A percentile compares a stretch with the other conserved stretches of the same genome.
Conservation (phyloP, 129 eudicot genomes). For the Gnaphalium uliginosum region DNA sequence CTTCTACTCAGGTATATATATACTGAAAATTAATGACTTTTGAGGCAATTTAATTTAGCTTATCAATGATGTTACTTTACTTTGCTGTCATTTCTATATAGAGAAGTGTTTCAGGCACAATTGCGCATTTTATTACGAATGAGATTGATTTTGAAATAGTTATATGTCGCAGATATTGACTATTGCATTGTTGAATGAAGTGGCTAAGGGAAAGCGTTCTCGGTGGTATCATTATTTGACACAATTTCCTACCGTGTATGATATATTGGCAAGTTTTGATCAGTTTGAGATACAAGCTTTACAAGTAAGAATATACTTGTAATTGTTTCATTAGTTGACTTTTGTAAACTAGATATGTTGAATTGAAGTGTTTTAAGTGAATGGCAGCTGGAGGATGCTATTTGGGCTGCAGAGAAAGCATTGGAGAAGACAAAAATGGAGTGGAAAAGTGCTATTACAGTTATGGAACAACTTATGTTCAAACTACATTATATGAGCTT, state of each 20-base stretch:
- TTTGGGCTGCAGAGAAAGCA: conserved; percentile 84
- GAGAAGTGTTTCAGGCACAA: too few relatives aligned
- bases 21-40: background rate
- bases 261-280: conserved; percentile 69
- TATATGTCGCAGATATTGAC: conserved; percentile 53
- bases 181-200: conserved; percentile 64
- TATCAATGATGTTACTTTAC: background rate
- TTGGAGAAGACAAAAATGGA: conserved; percentile 51
- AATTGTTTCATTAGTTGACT: background rate
- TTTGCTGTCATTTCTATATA: background rate
- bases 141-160: background rate
- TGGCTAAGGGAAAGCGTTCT: conserved; percentile 61
- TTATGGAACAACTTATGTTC: conserved; percentile 62
- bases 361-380: conserved; percentile 35
- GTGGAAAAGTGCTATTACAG: conserved; percentile 54
- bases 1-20: conserved; percentile 66
- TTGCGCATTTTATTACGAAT: too few relatives aligned
- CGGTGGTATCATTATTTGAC: conserved; percentile 78
- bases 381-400: conserved; percentile 83
- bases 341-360: conserved; percentile 15
- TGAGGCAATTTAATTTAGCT: too few relatives aligned
- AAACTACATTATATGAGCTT: conserved; percentile 61
- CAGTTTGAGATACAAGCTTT: conserved; percentile 73
- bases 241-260: conserved; percentile 74
- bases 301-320: conserved; percentile 51